Percentiles rank a stretch among this genome's conserved stretches.
Evolutionary conservation across 768 basidiomycete species (phyloP).

Genomic region (Auriscalpium vulgare): DNA sequence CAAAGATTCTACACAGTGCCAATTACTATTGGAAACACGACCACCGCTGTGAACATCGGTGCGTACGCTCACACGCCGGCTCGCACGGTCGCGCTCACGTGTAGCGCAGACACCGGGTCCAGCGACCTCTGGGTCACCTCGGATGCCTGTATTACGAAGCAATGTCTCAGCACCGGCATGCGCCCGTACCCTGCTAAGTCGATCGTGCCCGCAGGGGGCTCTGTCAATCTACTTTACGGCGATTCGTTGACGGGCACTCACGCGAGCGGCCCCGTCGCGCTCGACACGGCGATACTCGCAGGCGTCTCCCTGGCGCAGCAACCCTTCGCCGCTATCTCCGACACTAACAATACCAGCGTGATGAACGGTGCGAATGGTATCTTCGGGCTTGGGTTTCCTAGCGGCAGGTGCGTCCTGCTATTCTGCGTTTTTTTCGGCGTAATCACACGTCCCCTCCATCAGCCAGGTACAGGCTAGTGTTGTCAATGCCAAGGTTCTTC

Average conservation of each 20-base stretch:
- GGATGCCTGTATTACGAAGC: slow-evolving; percentile 4
- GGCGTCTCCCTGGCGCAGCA: slow-evolving; percentile 43
- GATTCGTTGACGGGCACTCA: slow-evolving; percentile 66
- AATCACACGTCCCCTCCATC: neutral
- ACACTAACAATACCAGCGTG: slow-evolving; percentile 57
- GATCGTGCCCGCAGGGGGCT: slow-evolving; percentile 24
- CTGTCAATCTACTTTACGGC: slow-evolving; percentile 51
- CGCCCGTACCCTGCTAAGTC: slow-evolving; percentile 6
- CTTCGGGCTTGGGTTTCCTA: slow-evolving; percentile 67
- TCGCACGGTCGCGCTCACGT: neutral
- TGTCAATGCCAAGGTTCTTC: slow-evolving; percentile 3
- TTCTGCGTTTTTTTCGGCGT: neutral
- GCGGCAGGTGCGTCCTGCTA: slow-evolving; percentile 7
- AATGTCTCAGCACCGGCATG: slow-evolving; percentile 5
- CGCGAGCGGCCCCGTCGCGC: slow-evolving; percentile 57
- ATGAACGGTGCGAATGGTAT: slow-evolving; percentile 56
- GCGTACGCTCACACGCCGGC: neutral
- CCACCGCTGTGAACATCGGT: slow-evolving; percentile 10
- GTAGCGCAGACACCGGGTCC: slow-evolving; percentile 10
- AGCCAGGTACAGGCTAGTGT: slow-evolving; percentile 6
- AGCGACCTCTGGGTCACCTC: slow-evolving; percentile 13
- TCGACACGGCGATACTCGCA: slow-evolving; percentile 47
- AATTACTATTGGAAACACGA: slow-evolving; percentile 6
- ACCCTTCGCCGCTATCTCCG: slow-evolving; percentile 57
- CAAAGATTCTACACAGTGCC: slow-evolving; percentile 9